phyloP scores from a whole-genome alignment of 2,329 filamentous ascomycete genomes.

The Onygenales sp. region DNA sequence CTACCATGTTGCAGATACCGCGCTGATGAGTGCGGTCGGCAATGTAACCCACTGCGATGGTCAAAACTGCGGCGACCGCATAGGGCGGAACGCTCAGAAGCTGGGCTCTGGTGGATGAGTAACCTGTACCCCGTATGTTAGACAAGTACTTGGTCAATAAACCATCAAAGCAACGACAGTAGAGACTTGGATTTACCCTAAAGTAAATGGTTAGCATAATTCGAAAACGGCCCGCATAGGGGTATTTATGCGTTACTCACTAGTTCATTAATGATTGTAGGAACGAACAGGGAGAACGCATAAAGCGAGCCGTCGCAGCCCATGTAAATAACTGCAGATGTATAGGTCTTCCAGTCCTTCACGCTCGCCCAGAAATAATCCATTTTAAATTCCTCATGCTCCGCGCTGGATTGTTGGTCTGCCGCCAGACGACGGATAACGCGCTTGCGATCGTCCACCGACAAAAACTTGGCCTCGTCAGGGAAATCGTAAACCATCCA shows the following conservation, averaged over 20 bases:
- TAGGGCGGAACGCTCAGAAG: constrained; percentile 69
- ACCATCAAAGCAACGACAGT: neutral
- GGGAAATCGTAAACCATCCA: constrained; percentile 81
- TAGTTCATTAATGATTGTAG: constrained; percentile 59
- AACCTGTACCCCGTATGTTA: constrained; percentile 26
- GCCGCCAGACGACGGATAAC: constrained; percentile 60
- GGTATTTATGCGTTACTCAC: neutral
- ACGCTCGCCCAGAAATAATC: constrained; percentile 62
- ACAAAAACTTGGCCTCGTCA: constrained; percentile 63
- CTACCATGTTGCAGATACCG: constrained; percentile 68
- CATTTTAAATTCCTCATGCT: constrained; percentile 66
- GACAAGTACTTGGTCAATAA: neutral
- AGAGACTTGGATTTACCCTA: neutral
- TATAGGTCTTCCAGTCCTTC: constrained; percentile 77
- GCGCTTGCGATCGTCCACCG: constrained; percentile 57
- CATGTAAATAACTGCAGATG: constrained; percentile 68
- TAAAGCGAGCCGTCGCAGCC: constrained; percentile 60
- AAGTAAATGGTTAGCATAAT: neutral
- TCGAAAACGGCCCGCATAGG: constrained; percentile 6
- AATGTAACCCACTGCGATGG: constrained; percentile 59
- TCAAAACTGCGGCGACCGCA: constrained; percentile 59
- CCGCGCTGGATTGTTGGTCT: constrained; percentile 66
- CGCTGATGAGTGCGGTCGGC: constrained; percentile 66
- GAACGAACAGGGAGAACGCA: constrained; percentile 67
- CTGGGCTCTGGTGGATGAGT: constrained; percentile 55